These are phyloP conservation scores for Acanthamoeba triangularis DNA, from an alignment of 208 protist species.

Conservation along the genomic window DNA sequence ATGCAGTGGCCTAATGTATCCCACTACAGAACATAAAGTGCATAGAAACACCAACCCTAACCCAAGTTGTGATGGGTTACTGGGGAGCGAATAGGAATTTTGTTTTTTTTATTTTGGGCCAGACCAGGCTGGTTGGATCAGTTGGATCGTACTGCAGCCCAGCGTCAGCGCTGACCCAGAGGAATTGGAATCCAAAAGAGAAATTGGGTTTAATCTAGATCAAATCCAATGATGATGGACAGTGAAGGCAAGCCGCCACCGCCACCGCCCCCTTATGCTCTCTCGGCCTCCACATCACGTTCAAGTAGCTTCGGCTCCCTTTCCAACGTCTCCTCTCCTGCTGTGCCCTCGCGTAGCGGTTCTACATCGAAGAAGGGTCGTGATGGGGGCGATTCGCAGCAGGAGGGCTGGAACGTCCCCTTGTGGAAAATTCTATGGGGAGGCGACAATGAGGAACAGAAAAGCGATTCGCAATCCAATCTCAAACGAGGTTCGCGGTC, in stretches of 20 bases:
- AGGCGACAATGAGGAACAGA: not conserved
- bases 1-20: no score
- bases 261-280: not conserved
- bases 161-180: no score
- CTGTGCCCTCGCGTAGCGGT: not conserved
- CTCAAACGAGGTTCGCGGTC: not conserved
- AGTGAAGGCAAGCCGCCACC: not conserved
- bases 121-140: no score
- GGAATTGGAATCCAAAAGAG: no score
- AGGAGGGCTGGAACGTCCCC: conserved; percentile 11
- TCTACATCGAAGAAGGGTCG: not conserved
- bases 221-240: not conserved
- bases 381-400: not conserved
- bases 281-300: not conserved
- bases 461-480: conserved; percentile 25
- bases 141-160: no score
- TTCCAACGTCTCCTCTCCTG: not conserved
- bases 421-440: conserved; percentile 15
- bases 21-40: no score
- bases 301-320: not conserved
- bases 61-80: no score
- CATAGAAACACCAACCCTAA: no score
- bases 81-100: no score
- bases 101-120: no score
- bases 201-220: no score